Evolutionary conservation across 1,139 yeast genomes (phyloP), one percentile per base, ranked within the genome.

Genomic region (Candida sp.): DNA sequence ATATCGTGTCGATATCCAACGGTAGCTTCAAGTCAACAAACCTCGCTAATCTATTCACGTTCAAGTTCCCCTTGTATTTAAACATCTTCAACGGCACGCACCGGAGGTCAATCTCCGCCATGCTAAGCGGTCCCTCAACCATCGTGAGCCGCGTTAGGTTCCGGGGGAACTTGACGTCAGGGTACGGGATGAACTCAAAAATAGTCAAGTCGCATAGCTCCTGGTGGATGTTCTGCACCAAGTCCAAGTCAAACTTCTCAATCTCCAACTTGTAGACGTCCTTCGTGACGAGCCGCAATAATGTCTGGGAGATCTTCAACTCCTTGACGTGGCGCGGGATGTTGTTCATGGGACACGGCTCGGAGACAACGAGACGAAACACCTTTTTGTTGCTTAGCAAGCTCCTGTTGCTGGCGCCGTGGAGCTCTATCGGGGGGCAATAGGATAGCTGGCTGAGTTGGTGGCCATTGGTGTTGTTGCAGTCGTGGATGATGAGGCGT

Each of bases 31-130:
- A 43, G 6, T 40, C 34, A 9, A 25, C 12, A n/a, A 49, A 25
- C n/a, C 38, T 39, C 5, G 32, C 34, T 9, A 52, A 41, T 22
- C 33, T 44, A 34, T 46, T 47, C 3, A 28, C n/a, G 22, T 43
- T 39, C 5, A 50, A 44, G 34, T 50, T 50, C 5, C 55, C 52
- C 27, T 49, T 49, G 39, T 49, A 54, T 4, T 38, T 42, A 28
- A 54, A 48, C 28, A 37, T 37, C 34, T 22, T 17, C 12, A 52
- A 41, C 1, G 41, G 12, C 7, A 50, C 44, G 41, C 39, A 23
- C 22, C 43, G 25, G 5, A 44, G 23, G 38, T 50, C 30, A 25
- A 52, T 46, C 41, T 17, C 27, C 9, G 25, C 5, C 8, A 52
- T 8, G 4, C 30, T 34, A 12, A 17, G 23, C 4, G 31, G 41